Conservation (phyloP, 345 rosid species). For the Populus pruinosa region DNA sequence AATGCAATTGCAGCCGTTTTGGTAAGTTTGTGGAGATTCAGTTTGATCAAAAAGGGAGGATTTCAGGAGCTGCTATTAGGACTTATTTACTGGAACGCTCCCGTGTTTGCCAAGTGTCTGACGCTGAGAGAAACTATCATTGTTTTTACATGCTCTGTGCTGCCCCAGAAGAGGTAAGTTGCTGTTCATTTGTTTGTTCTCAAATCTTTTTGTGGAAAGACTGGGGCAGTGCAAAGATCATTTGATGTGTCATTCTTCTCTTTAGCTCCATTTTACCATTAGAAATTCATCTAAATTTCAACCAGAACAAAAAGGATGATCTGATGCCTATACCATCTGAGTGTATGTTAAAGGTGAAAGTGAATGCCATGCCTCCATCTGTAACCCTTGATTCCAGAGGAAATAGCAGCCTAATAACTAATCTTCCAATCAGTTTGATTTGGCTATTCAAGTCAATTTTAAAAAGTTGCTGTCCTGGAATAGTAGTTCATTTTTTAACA, state of each 20-base stretch:
- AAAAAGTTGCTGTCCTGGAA: background rate
- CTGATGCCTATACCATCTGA: too few relatives aligned
- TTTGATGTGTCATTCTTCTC: too few relatives aligned
- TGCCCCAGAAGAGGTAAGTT: conserved; percentile 78
- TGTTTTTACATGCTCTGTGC: conserved; percentile 99
- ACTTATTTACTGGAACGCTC: conserved; percentile 97
- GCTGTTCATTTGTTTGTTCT: background rate
- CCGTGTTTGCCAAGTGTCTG: conserved; percentile 97
- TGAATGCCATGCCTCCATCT: too few relatives aligned
- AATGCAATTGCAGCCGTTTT: conserved; percentile 62
- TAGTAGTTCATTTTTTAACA: background rate
- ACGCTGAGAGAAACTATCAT: conserved; percentile 99
- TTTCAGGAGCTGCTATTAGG: conserved; percentile 97
- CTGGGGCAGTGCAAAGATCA: background rate
- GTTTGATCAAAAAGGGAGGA: conserved; percentile 75
- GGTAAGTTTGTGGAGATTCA: conserved; percentile 99
- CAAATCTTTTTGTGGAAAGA: background rate
- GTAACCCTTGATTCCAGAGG: too few relatives aligned
- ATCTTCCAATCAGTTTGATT: too few relatives aligned
- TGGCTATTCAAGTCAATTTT: too few relatives aligned
- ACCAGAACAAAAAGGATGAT: too few relatives aligned
- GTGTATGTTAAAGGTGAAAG: too few relatives aligned
- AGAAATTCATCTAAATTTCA: too few relatives aligned
- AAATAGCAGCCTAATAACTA: too few relatives aligned
- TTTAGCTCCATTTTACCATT: too few relatives aligned